Base-by-base conservation (phyloP, 805 yeast species). In the Yamadazyma kitorensis region DNA sequence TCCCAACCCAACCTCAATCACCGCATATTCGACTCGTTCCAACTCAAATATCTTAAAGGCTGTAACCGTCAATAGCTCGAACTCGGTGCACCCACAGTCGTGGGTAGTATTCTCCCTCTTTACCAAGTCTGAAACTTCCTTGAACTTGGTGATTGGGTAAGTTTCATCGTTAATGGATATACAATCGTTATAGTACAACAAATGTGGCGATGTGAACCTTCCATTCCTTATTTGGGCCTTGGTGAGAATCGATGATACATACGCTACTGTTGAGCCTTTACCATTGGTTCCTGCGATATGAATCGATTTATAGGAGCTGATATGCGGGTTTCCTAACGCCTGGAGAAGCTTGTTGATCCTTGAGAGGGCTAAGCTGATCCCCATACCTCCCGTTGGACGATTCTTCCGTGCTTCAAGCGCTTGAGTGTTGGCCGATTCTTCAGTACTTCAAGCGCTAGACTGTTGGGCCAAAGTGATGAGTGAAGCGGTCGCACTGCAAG, bases 211-310 rank as follows among this genome's bases (percentile, higher is more conserved):
- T 1, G 94, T 88, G 64, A 88, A 91, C 41, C 82, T 74, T 0
- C 98, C 98, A 33, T 79, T 76, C 17, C 58, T 52, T 25, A 74
- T 57, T 1, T 61, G 64, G 15, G 76, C 66, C 10, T 56, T 54
- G 14, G 75, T 68, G 17, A 89, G 57, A 2, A 82, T 67, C 12
- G 87, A 77, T 3, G 87, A 70, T 6, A 93, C 39, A 53, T 88
- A 89, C 0, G 96, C 80, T 39, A 95, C 79, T 0, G 89, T 85
- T 0, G 97, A 88, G 0, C 98, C 98, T 52, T 91, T 91, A 0
- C 98, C 98, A 53, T 91, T 91, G 6, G 98, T 91, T 0, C 98
- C 98, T 0, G 96, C 96, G 4, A 93, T 73, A 52, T 93, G 98
- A n/a, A 93, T 64, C 0, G 87, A 79, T 41, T 76, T 74, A 50